These are phyloP conservation scores for Polychytrium aggregatum DNA, from an alignment of 192 early-diverging fungal species.

Conservation along the genomic window DNA sequence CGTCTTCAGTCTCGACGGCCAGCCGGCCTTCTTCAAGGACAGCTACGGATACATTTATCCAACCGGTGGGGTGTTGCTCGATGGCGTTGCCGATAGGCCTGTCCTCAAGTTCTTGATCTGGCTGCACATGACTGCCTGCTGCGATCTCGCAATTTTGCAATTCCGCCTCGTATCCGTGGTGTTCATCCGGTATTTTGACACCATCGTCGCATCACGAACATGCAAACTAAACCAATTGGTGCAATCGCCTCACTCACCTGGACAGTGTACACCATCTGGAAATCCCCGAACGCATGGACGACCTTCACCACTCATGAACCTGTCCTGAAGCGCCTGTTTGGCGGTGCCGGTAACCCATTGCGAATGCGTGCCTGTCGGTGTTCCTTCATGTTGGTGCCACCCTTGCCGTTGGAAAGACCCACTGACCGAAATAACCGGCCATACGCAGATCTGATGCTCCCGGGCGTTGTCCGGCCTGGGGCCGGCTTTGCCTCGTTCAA, in stretches of 20 bases:
- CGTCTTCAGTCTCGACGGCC: conserved; percentile 47
- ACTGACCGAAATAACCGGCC: too few species aligned
- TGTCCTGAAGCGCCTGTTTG: conserved; percentile 60
- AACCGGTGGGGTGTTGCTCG: conserved; percentile 29
- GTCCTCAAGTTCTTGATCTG: neutral
- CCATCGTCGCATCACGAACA: too few species aligned
- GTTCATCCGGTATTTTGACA: too few species aligned
- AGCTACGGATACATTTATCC: conserved; percentile 43
- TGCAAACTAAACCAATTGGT: conserved; percentile 1
- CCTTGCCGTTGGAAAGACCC: neutral
- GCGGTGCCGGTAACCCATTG: conserved; percentile 51
- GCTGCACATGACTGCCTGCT: neutral
- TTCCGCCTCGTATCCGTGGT: too few species aligned
- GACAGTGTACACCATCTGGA: conserved; percentile 69
- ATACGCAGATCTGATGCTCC: conserved; percentile 59
- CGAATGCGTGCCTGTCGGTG: neutral
- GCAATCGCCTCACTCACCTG: neutral
- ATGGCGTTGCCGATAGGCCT: neutral
- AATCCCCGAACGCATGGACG: conserved; percentile 52
- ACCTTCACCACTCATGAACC: conserved; percentile 53
- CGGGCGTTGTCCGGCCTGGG: conserved; percentile 45
- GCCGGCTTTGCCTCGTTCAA: conserved; percentile 29
- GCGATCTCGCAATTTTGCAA: neutral
- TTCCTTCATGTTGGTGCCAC: conserved; percentile 16
- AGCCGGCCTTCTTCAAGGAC: conserved; percentile 58